phyloP scores from a whole-genome alignment of 805 yeast species.

The Lachancea kluyveri region DNA sequence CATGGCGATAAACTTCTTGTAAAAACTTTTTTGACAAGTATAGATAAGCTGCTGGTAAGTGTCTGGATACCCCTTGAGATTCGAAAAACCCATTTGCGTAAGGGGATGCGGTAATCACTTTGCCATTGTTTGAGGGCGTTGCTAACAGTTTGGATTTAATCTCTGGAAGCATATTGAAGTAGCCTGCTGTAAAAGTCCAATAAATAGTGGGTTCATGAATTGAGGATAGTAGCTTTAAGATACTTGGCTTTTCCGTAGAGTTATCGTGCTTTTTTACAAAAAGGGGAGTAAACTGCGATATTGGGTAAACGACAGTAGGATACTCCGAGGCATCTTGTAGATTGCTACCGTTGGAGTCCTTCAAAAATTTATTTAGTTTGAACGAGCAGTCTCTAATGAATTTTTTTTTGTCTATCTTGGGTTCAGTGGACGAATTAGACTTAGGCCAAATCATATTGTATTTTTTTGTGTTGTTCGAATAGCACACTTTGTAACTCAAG shows the following conservation, averaged over 20 bases:
- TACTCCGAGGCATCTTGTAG: conserved; percentile 12
- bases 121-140: conserved; percentile 40
- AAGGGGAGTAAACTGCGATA: conserved; percentile 86
- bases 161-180: conserved; percentile 83
- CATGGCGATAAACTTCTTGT: conserved; percentile 38
- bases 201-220: conserved; percentile 45
- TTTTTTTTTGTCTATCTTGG: conserved; percentile 44
- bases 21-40: conserved; percentile 67
- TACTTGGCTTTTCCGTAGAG: conserved; percentile 78
- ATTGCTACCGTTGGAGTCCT: conserved; percentile 26
- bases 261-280: conserved; percentile 43
- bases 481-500: conserved; percentile 60
- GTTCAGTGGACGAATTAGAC: conserved; percentile 60
- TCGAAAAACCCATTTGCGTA: conserved; percentile 89
- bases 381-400: conserved; percentile 53
- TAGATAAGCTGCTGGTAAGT: conserved; percentile 82
- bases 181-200: conserved; percentile 95
- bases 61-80: conserved; percentile 73
- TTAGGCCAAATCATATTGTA: conserved; percentile 71
- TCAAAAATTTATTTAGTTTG: conserved; percentile 53
- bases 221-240: conserved; percentile 54
- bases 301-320: conserved; percentile 75
- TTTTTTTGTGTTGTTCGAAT: conserved; percentile 38
- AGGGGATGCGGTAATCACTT: conserved; percentile 86
- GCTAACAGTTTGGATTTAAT: conserved; percentile 53